Conservation (phyloP, 352 stramenopile genomes). For the Pythium utonaiense region DNA sequence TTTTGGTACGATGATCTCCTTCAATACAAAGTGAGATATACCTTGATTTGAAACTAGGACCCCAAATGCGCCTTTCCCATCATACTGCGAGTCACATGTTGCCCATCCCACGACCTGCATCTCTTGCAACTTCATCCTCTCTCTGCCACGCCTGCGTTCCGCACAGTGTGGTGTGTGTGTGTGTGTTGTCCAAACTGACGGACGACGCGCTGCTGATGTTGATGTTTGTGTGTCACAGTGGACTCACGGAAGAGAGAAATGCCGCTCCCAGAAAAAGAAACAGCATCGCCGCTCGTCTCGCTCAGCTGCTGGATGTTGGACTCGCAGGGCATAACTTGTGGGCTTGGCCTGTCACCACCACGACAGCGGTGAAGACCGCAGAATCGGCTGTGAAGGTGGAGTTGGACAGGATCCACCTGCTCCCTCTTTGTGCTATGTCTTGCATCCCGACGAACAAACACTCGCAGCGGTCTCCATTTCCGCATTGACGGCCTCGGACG, state of each 20-base stretch:
- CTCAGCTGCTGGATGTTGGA: not conserved
- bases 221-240: conserved; percentile 1
- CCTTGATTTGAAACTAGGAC: not conserved
- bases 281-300: not conserved
- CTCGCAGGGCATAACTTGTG: not conserved
- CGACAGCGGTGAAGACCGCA: not conserved
- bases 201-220: not conserved
- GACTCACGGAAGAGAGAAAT: not conserved
- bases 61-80: not conserved
- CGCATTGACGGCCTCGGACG: not conserved
- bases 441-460: conserved; percentile 1
- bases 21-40: too few relatives aligned
- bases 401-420: not conserved
- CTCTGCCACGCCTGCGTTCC: not conserved
- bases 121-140: not conserved
- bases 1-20: not conserved
- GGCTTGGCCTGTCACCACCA: not conserved
- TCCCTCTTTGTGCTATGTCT: not conserved
- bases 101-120: not conserved
- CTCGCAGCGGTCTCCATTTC: not conserved
- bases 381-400: not conserved
- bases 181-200: not conserved
- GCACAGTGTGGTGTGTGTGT: too few relatives aligned
- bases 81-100: not conserved
- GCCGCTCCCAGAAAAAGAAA: conserved; percentile 2